Base-by-base conservation (phyloP, 2,329 filamentous ascomycete species). In the Periconia digitata region DNA sequence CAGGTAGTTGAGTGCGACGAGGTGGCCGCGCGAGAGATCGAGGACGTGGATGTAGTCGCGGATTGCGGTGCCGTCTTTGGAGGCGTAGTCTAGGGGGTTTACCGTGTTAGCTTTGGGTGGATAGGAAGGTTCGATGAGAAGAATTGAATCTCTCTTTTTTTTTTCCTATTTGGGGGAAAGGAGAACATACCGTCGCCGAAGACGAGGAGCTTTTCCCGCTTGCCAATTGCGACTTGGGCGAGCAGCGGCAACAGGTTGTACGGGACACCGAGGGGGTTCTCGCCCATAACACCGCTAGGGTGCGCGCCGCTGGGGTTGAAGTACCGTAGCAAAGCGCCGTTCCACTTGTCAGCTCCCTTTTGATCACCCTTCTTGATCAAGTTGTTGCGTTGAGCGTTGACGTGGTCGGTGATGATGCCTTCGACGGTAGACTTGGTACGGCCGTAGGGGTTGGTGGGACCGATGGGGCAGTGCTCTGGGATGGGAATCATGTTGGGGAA, bases 401-500 rank as follows among this genome's bases (percentile, higher is more conserved):
- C 83, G 64, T 90, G 85, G 74, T 99, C 94, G 60, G 86, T 91
- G 72, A 99, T 96, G 73, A 96, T 86, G 59, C 80, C 82, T 79
- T 99, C 94, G 55, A 96, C 91, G 60, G 86, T 89, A 66, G 89
- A 86, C 80, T 99, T 99, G 57, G 94, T 99, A 75, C 90, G 90
- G 55, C 94, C 95, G 75, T 99, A 99, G 21, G 92, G 91, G 80
- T 97, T 99, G 60, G 94, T 99, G 13, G 94, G 90, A 43, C 91
- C 92, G 55, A 95, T 90, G 51, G 95, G 94, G 81, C 94, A 99
- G 74, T 89, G 80, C 78, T 99, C 94, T 43, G 94, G 94, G 67
- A 99, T 99, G 56, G 94, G 94, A 59, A 99, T 99, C 94, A 99
- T 99, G 81, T 95, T 87, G 60, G 88, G 85, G 76, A 96, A 90